Percentiles rank a stretch among this genome's conserved stretches.
Evolutionary conservation across 2,329 filamentous ascomycete species (phyloP).

Genomic region (Botrytis hyacinthi): DNA sequence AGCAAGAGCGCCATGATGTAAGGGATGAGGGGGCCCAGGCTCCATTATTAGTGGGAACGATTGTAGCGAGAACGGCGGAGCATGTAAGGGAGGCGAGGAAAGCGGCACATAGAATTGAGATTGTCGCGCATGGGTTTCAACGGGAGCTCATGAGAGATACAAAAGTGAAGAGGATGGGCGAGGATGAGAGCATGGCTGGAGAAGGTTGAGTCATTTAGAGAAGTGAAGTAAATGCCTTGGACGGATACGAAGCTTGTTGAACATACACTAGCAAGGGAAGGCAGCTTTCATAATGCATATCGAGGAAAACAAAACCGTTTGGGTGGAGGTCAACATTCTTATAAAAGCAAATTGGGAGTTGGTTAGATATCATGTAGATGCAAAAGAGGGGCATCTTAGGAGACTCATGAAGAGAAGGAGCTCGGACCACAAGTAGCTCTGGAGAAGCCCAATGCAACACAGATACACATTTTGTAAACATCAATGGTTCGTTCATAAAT

Average conservation of each 20-base stretch:
- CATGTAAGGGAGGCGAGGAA: conserved; percentile 51
- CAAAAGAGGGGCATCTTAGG: conserved; percentile 1
- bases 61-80: conserved; percentile 51
- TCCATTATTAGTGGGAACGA: conserved; percentile 54
- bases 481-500: conserved; percentile 13
- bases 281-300: conserved; percentile 8
- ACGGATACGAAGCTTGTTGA: neutral
- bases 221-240: neutral
- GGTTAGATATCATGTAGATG: conserved; percentile 11
- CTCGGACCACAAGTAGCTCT: conserved; percentile 9
- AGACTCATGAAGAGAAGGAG: neutral
- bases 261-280: conserved; percentile 3
- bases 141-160: conserved; percentile 46
- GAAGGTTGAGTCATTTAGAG: conserved; percentile 11
- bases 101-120: conserved; percentile 53
- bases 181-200: conserved; percentile 1
- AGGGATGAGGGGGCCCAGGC: conserved; percentile 24
- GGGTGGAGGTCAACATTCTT: conserved; percentile 3
- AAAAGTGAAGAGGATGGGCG: neutral
- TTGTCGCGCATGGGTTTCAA: conserved; percentile 55
- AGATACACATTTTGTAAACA: conserved; percentile 7
- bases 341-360: neutral
- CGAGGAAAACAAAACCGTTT: neutral
- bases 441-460: conserved; percentile 9
- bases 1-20: conserved; percentile 20